These are phyloP conservation scores for Ampelomyces quisqualis DNA, from an alignment of 2,329 filamentous ascomycete genomes.

Conservation along the genomic window DNA sequence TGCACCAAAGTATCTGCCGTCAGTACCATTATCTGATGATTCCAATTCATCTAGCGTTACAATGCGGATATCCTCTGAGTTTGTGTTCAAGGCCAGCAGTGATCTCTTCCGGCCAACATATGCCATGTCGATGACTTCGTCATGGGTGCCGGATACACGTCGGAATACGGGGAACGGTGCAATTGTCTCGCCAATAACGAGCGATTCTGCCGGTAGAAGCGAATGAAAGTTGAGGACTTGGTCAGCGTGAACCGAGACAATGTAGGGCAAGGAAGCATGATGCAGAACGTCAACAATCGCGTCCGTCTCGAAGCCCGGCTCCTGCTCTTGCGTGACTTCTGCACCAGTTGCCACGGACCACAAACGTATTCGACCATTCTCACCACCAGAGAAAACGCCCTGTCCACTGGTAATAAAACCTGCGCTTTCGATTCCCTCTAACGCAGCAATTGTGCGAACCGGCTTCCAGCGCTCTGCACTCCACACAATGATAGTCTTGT, in stretches of 20 bases:
- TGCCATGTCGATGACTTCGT: slow-evolving; percentile 93
- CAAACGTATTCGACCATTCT: slow-evolving; percentile 76
- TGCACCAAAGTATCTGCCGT: slow-evolving; percentile 75
- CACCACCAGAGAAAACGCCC: slow-evolving; percentile 80
- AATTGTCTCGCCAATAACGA: slow-evolving; percentile 51
- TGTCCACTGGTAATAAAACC: slow-evolving; percentile 73
- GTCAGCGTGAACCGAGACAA: slow-evolving; percentile 83
- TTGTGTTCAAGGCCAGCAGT: slow-evolving; percentile 85
- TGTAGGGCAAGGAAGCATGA: slow-evolving; percentile 63
- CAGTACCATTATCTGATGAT: slow-evolving; percentile 27
- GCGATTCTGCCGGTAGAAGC: slow-evolving; percentile 46
- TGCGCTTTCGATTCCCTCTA: slow-evolving; percentile 81
- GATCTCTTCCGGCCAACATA: slow-evolving; percentile 81
- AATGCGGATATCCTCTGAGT: slow-evolving; percentile 88
- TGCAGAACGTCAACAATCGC: slow-evolving; percentile 72
- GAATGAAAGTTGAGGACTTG: slow-evolving; percentile 81
- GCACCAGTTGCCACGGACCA: slow-evolving; percentile 78
- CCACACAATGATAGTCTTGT: slow-evolving; percentile 95
- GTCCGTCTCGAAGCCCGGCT: slow-evolving; percentile 59
- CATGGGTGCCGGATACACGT: slow-evolving; percentile 91
- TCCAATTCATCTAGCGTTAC: slow-evolving; percentile 63
- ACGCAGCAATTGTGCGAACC: slow-evolving; percentile 74
- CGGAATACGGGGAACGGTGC: slow-evolving; percentile 63
- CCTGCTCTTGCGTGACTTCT: slow-evolving; percentile 77
- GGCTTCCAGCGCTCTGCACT: slow-evolving; percentile 82